Conservation (phyloP, 768 basidiomycete genomes). For the Pulveroboletus sp. region DNA sequence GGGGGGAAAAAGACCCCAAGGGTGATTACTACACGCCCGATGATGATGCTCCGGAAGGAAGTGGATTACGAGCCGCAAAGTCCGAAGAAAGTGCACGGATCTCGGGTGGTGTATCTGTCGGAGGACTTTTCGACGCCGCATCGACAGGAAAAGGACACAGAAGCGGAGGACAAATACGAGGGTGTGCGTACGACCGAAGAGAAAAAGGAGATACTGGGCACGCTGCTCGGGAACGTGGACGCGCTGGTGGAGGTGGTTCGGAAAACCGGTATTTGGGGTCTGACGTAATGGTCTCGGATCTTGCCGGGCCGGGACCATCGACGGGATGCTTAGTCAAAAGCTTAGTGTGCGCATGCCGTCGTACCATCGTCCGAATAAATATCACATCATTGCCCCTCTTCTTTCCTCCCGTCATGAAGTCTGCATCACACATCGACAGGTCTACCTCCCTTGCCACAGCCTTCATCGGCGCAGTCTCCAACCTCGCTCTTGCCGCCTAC, state of each 20-base stretch:
- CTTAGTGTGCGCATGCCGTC: conserved; percentile 8
- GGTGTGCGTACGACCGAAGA: conserved; percentile 63
- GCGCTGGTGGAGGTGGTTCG: conserved; percentile 83
- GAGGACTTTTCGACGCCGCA: conserved; percentile 17
- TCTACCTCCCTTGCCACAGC: conserved; percentile 37
- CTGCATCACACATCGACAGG: conserved; percentile 21
- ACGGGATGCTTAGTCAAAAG: neutral
- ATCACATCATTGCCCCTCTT: neutral
- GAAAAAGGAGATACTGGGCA: conserved; percentile 76
- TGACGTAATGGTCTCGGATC: conserved; percentile 35
- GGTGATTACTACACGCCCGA: conserved; percentile 36
- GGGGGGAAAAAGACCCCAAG: conserved; percentile 17
- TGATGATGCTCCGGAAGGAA: conserved; percentile 66
- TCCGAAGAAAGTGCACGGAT: conserved; percentile 51
- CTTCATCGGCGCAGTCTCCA: conserved; percentile 37
- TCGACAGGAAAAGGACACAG: conserved; percentile 6
- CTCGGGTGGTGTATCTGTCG: conserved; percentile 27
- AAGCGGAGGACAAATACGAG: conserved; percentile 10
- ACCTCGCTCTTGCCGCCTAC: conserved; percentile 38
- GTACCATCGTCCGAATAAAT: conserved; percentile 3
- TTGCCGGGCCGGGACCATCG: neutral
- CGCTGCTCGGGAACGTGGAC: conserved; percentile 88
- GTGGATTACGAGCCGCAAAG: conserved; percentile 72
- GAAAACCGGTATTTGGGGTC: conserved; percentile 84
- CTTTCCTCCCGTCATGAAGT: neutral